Conservation (phyloP, 345 rosid genomes). For the Citropsis articulata region DNA sequence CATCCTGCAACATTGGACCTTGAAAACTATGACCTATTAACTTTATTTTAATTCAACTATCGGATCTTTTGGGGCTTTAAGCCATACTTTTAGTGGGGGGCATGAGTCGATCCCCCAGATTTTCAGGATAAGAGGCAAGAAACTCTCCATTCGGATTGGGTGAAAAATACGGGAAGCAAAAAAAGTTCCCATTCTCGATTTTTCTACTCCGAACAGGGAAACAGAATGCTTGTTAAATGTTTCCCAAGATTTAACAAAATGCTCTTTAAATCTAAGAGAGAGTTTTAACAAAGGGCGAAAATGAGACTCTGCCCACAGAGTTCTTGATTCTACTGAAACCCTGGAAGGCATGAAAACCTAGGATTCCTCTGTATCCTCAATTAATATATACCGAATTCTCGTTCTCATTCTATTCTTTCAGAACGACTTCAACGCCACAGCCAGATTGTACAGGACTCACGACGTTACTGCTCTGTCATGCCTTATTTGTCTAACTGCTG, state of each 20-base stretch:
- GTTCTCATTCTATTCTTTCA: too few species aligned
- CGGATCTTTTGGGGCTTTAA: neutral
- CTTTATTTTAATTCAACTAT: neutral
- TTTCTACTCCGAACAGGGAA: too few species aligned
- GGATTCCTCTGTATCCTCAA: neutral
- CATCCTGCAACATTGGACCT: neutral
- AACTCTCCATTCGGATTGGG: neutral
- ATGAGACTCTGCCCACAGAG: neutral
- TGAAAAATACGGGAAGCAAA: neutral
- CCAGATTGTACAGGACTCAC: too few species aligned
- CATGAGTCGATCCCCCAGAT: neutral
- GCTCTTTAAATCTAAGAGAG: too few species aligned
- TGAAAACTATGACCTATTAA: neutral
- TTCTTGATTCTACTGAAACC: neutral
- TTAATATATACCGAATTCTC: too few species aligned
- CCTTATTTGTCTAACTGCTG: conserved; percentile 10
- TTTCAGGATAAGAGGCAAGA: neutral
- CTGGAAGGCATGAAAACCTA: neutral
- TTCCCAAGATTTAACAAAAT: too few species aligned
- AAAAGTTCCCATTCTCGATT: too few species aligned
- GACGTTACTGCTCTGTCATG: conserved; percentile 6
- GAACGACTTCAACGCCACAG: neutral
- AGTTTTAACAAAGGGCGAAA: too few species aligned
- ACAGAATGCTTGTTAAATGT: too few species aligned
- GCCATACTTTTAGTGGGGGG: neutral